Conservation (phyloP, 768 basidiomycete genomes). For the Termitomyces sp. region DNA sequence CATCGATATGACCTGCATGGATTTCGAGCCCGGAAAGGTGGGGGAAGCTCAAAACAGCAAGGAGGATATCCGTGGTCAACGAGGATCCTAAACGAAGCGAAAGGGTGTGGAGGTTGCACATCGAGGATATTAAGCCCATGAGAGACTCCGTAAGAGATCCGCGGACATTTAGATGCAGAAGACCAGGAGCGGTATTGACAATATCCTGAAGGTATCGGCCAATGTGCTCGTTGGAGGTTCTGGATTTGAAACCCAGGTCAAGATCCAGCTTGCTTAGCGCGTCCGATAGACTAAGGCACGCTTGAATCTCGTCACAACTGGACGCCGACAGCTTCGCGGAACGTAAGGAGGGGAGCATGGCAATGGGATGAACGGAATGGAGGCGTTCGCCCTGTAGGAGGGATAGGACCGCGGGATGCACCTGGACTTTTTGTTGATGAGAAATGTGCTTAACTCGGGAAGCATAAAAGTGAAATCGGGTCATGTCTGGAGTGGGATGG, state of each 20-base stretch:
- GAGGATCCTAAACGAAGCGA: conserved; percentile 37
- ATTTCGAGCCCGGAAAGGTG: conserved; percentile 37
- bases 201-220: conserved; percentile 26
- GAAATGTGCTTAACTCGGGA: conserved; percentile 32
- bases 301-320: conserved; percentile 19
- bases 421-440: conserved; percentile 23
- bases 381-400: conserved; percentile 13
- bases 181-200: conserved; percentile 21
- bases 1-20: conserved; percentile 36
- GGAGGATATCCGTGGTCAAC: conserved; percentile 31
- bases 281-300: conserved; percentile 30
- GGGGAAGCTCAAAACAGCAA: conserved; percentile 34
- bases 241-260: conserved; percentile 35
- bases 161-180: conserved; percentile 36
- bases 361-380: background rate
- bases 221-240: conserved; percentile 16
- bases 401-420: conserved; percentile 22
- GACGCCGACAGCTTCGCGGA: conserved; percentile 26
- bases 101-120: conserved; percentile 31
- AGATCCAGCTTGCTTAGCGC: conserved; percentile 32
- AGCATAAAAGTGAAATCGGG: conserved; percentile 30
- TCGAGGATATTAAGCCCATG: conserved; percentile 26
- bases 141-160: conserved; percentile 29
- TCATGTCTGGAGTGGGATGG: conserved; percentile 16
- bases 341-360: conserved; percentile 24